phyloP scores from a whole-genome alignment of 1,284 basidiomycete genomes.

The Ustilago vetiveriae region DNA sequence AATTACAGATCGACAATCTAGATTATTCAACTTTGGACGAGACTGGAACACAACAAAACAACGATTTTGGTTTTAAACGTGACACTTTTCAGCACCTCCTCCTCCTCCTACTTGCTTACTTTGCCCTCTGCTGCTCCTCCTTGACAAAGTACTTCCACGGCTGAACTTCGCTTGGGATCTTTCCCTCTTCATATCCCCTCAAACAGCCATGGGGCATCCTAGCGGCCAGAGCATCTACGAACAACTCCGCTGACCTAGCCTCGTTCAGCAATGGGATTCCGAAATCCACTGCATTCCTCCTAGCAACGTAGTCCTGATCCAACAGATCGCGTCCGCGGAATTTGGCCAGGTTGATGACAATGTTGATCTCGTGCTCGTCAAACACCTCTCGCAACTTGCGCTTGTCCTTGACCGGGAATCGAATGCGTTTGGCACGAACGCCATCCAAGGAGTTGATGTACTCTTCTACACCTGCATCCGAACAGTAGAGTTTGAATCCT shows the following conservation, averaged over 20 bases:
- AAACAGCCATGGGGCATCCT: slow-evolving; percentile 88
- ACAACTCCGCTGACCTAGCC: slow-evolving; percentile 85
- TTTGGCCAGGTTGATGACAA: slow-evolving; percentile 91
- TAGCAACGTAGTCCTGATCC: slow-evolving; percentile 95
- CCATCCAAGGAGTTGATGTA: slow-evolving; percentile 76
- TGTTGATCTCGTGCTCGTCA: slow-evolving; percentile 94
- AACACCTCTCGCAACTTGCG: slow-evolving; percentile 83
- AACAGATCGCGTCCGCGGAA: slow-evolving; percentile 79
- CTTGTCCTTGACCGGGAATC: slow-evolving; percentile 98
- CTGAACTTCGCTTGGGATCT: slow-evolving; percentile 86
- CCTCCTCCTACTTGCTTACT: slow-evolving; percentile 6
- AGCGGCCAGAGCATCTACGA: slow-evolving; percentile 86
- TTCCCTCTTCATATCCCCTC: slow-evolving; percentile 84
- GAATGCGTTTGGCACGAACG: slow-evolving; percentile 79
- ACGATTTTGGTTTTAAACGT: no score
- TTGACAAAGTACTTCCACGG: slow-evolving; percentile 63
- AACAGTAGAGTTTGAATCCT: slow-evolving; percentile 92
- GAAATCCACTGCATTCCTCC: slow-evolving; percentile 69
- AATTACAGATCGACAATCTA: no score
- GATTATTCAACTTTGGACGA: no score
- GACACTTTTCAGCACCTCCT: no score
- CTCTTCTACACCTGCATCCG: slow-evolving; percentile 81
- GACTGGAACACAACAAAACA: no score
- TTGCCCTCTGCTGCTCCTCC: slow-evolving; percentile 23
- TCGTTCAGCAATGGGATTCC: slow-evolving; percentile 84